Evolutionary conservation across 805 yeast species (phyloP).

Genomic region (Suhomyces prunicola): DNA sequence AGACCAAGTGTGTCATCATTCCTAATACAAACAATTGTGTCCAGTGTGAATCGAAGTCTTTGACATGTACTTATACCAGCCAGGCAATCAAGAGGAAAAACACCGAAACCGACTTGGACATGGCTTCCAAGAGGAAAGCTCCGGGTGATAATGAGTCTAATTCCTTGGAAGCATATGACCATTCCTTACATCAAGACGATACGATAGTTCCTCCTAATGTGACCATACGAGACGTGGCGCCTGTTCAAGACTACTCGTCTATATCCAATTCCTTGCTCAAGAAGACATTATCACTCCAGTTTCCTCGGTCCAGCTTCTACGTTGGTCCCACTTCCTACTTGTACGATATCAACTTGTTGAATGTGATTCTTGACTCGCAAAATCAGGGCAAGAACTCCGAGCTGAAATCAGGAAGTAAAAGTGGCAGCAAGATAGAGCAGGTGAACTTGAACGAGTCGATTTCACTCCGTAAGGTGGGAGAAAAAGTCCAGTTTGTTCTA

Average conservation of each 20-base stretch:
- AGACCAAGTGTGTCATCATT: constrained; percentile 71
- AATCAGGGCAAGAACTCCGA: constrained; percentile 5
- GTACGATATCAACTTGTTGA: constrained; percentile 69
- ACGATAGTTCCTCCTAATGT: constrained; percentile 37
- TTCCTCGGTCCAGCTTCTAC: constrained; percentile 84
- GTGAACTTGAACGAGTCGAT: constrained; percentile 66
- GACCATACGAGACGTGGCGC: constrained; percentile 51
- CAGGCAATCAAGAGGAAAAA: constrained; percentile 44
- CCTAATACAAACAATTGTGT: constrained; percentile 65
- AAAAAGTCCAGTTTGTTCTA: constrained; percentile 69
- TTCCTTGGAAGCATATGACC: constrained; percentile 1
- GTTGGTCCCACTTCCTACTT: constrained; percentile 82
- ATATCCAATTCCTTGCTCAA: constrained; percentile 63
- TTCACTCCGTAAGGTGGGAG: constrained; percentile 75
- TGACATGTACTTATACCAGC: constrained; percentile 73
- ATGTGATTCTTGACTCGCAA: constrained; percentile 48
- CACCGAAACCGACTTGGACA: constrained; percentile 10
- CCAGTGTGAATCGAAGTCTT: constrained; percentile 70
- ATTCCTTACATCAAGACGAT: constrained; percentile 6
- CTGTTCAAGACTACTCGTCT: constrained; percentile 64
- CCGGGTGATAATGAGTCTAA: constrained; percentile 5
- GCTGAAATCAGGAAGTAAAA: not conserved
- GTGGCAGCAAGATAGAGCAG: constrained; percentile 53
- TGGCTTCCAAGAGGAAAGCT: constrained; percentile 13
- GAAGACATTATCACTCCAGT: constrained; percentile 72